Percentiles rank a stretch among this genome's conserved stretches.
Evolutionary conservation across 1,284 basidiomycete species (phyloP).

Genomic region (Sporisorium graminicola): DNA sequence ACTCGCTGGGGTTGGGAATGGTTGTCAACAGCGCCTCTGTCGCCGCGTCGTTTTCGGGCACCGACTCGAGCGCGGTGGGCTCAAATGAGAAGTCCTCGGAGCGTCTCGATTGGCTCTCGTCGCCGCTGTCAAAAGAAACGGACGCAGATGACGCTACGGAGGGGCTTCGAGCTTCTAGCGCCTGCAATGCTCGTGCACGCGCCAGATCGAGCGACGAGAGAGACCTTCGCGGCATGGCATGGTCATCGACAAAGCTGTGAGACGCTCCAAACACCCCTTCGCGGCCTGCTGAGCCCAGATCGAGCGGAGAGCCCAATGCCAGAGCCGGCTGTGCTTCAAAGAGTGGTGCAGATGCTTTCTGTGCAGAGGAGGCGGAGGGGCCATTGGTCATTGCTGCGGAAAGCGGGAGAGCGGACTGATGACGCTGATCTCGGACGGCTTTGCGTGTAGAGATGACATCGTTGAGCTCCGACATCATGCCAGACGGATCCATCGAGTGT

Average conservation of each 20-base stretch:
- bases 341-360: slow-evolving; percentile 1
- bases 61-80: slow-evolving; percentile 37
- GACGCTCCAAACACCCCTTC: slow-evolving; percentile 34
- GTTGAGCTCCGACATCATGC: slow-evolving; percentile 57
- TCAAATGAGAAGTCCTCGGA: slow-evolving; percentile 50
- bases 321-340: slow-evolving; percentile 6
- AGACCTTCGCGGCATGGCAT: slow-evolving; percentile 23
- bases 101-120: slow-evolving; percentile 17
- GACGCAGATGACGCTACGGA: slow-evolving; percentile 15
- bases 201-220: slow-evolving; percentile 43
- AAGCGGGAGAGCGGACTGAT: slow-evolving; percentile 12
- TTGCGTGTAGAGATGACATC: slow-evolving; percentile 50
- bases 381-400: not conserved
- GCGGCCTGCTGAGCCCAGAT: slow-evolving; percentile 30
- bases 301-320: slow-evolving; percentile 42
- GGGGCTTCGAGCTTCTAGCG: slow-evolving; percentile 21
- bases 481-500: slow-evolving; percentile 32
- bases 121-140: slow-evolving; percentile 25
- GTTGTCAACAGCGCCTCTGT: not conserved
- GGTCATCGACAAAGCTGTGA: slow-evolving; percentile 18
- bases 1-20: not conserved
- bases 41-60: slow-evolving; percentile 31
- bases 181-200: slow-evolving; percentile 35
- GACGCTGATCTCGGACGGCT: slow-evolving; percentile 32
- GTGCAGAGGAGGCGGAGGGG: not conserved